A percentile compares a stretch with the other conserved stretches of the same genome.
These are phyloP conservation scores for Camillea tinctor DNA, from an alignment of 2,329 filamentous ascomycete genomes.

Conservation along the genomic window DNA sequence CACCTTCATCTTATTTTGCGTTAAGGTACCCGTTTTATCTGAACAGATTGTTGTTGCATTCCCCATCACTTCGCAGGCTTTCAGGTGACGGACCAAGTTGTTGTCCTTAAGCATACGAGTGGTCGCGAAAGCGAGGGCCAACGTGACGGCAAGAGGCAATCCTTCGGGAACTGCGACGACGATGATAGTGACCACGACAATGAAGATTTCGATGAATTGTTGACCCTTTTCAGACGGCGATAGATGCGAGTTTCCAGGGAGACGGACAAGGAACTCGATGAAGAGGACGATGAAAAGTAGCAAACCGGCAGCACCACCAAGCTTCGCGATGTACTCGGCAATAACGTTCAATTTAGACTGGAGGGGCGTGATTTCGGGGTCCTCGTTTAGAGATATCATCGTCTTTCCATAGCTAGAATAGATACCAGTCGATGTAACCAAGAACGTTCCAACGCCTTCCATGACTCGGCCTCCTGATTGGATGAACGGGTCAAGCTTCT, in stretches of 20 bases:
- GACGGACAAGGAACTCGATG: constrained; percentile 76
- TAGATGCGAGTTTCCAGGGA: constrained; percentile 48
- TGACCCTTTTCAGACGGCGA: constrained; percentile 75
- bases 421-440: constrained; percentile 71
- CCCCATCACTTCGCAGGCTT: constrained; percentile 79
- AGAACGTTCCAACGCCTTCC: constrained; percentile 72
- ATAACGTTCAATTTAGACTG: constrained; percentile 74
- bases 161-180: constrained; percentile 79
- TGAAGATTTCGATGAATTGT: constrained; percentile 72
- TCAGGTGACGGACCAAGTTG: constrained; percentile 73
- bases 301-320: constrained; percentile 74
- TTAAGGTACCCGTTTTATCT: constrained; percentile 67
- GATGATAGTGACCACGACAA: constrained; percentile 76
- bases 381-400: constrained; percentile 70
- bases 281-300: constrained; percentile 81
- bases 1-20: constrained; percentile 68
- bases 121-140: constrained; percentile 74
- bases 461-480: constrained; percentile 80
- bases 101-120: constrained; percentile 76
- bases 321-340: constrained; percentile 74
- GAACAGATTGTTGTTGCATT: constrained; percentile 72
- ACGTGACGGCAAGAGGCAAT: constrained; percentile 72
- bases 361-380: constrained; percentile 72
- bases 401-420: constrained; percentile 76
- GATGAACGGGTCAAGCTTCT: constrained; percentile 80